Evolutionary conservation across 164 flowering plant genomes (phyloP).

Genomic region (Magnolia sinica): DNA sequence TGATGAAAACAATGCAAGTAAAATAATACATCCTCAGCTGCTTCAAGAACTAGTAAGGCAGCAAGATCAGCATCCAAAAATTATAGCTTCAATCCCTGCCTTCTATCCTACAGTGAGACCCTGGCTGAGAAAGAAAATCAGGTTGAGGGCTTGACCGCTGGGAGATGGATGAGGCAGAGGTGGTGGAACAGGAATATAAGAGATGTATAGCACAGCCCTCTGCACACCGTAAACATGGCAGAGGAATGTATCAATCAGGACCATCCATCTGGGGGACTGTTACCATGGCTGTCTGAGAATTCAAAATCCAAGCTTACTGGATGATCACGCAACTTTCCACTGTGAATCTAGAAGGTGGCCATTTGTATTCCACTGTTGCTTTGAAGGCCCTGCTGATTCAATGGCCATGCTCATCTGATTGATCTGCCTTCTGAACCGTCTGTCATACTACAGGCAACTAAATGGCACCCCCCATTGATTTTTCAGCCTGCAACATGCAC

Average conservation of each 20-base stretch:
- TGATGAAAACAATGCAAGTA: neutral
- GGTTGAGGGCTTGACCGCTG: neutral
- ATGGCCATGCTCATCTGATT: neutral
- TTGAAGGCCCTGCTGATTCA: neutral
- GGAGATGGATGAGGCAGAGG: neutral
- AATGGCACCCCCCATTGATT: neutral
- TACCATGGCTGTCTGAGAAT: neutral
- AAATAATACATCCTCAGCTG: slow-evolving; percentile 7
- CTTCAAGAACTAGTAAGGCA: neutral
- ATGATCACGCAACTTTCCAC: neutral
- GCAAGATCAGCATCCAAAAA: slow-evolving; percentile 14
- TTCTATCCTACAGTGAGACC: neutral
- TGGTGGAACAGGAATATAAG: neutral
- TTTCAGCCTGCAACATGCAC: neutral
- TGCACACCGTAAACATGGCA: neutral
- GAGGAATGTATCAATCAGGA: neutral
- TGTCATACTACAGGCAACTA: too few relatives aligned
- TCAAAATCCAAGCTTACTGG: neutral
- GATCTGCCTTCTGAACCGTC: neutral
- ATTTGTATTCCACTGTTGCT: neutral
- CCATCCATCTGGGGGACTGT: neutral
- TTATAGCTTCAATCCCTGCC: neutral
- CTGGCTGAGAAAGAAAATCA: neutral
- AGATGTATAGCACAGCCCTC: neutral
- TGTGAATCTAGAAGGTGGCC: neutral